These are phyloP conservation scores for Daedaleopsis nitida DNA, from an alignment of 768 basidiomycete genomes.

Conservation along the genomic window DNA sequence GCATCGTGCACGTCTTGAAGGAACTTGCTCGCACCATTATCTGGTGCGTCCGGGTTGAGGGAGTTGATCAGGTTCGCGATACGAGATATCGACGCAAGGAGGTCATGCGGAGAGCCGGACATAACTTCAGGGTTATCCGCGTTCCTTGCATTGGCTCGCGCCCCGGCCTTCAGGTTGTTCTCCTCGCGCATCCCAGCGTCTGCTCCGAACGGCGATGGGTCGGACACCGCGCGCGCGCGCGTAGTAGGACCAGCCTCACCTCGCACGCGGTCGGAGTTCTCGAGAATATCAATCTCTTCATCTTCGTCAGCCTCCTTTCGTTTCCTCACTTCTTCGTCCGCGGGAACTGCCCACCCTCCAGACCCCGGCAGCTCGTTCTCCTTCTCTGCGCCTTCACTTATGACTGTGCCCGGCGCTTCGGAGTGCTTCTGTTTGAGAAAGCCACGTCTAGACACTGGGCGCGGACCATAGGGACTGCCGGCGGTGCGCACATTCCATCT, in stretches of 20 bases:
- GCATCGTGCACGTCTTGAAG: conserved; percentile 12
- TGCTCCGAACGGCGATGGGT: neutral
- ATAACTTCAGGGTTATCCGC: neutral
- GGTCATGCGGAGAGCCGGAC: conserved; percentile 12
- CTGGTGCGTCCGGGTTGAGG: conserved; percentile 9
- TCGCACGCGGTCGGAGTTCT: neutral
- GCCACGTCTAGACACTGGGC: conserved; percentile 8
- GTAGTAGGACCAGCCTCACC: conserved; percentile 2
- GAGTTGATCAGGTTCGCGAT: conserved; percentile 15
- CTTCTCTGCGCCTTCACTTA: conserved; percentile 5
- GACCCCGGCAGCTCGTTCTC: neutral
- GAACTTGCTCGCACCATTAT: neutral
- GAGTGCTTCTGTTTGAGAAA: conserved; percentile 5
- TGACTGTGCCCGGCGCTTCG: conserved; percentile 8
- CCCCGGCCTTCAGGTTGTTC: conserved; percentile 10
- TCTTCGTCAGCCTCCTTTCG: conserved; percentile 1
- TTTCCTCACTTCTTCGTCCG: neutral
- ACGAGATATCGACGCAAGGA: conserved; percentile 20
- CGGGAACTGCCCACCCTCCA: neutral
- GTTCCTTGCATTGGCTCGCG: conserved; percentile 12
- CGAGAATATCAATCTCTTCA: neutral
- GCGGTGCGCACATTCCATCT: conserved; percentile 17
- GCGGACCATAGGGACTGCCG: conserved; percentile 12
- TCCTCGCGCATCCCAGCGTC: conserved; percentile 9
- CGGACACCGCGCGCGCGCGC: neutral